These are phyloP conservation scores for Porphyridium purpureum DNA, from an alignment of 23 red algal genomes.

Conservation along the genomic window DNA sequence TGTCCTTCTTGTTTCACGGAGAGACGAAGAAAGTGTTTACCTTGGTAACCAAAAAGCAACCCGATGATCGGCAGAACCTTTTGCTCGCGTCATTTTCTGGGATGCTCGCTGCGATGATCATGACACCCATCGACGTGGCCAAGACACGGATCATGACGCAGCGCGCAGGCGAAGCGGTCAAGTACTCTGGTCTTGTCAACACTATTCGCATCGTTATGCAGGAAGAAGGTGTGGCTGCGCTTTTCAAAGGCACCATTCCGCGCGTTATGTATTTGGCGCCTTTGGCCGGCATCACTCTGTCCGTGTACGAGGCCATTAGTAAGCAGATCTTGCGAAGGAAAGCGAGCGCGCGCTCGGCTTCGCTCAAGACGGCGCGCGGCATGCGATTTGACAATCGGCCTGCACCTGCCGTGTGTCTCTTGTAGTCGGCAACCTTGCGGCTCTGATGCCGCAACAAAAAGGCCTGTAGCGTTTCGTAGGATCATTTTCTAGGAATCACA, in stretches of 20 bases:
- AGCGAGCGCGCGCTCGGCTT: too few relatives aligned
- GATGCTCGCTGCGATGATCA: conserved; percentile 69
- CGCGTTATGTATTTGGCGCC: conserved; percentile 88
- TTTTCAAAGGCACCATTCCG: conserved; percentile 87
- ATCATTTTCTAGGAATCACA: too few relatives aligned
- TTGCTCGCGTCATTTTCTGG: conserved; percentile 59
- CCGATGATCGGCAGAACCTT: conserved; percentile 76
- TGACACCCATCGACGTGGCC: conserved; percentile 97
- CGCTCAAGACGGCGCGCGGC: too few relatives aligned
- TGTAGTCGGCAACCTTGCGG: too few relatives aligned
- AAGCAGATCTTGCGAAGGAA: conserved; percentile 17
- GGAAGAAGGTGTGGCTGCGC: conserved; percentile 78
- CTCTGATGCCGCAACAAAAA: too few relatives aligned
- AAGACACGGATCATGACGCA: conserved; percentile 98
- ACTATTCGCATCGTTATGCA: conserved; percentile 53
- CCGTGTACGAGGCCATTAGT: conserved; percentile 79
- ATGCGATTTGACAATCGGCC: too few relatives aligned
- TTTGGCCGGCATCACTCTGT: conserved; percentile 92
- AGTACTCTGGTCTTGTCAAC: conserved; percentile 56
- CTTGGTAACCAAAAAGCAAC: conserved; percentile 21
- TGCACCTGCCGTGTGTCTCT: too few relatives aligned
- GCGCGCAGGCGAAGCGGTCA: conserved; percentile 21
- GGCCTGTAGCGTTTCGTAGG: too few relatives aligned
- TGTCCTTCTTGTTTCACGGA: conserved; percentile 86
- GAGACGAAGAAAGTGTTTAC: conserved; percentile 67